These are phyloP conservation scores for Didymella pomorum DNA, from an alignment of 2,329 filamentous ascomycete species.

Conservation along the genomic window DNA sequence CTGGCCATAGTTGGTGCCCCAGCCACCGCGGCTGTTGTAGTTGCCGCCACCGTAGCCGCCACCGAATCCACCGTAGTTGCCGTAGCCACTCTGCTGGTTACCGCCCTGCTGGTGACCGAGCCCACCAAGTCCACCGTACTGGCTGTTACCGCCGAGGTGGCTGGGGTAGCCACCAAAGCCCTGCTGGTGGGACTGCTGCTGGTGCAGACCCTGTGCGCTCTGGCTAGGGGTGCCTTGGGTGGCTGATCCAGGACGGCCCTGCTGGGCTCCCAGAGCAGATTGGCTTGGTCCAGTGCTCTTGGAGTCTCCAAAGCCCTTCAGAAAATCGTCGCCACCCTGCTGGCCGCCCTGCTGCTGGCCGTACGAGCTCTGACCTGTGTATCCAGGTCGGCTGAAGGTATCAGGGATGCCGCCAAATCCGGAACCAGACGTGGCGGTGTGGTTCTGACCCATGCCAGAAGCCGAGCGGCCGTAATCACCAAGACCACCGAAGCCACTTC, in stretches of 20 bases:
- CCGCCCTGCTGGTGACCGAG: constrained; percentile 59
- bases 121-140: constrained; percentile 63
- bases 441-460: constrained; percentile 65
- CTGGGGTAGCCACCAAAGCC: constrained; percentile 65
- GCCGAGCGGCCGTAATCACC: constrained; percentile 68
- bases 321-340: constrained; percentile 60
- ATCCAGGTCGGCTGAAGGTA: constrained; percentile 67
- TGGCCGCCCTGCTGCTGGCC: constrained; percentile 61
- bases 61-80: constrained; percentile 53
- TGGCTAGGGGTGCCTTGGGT: constrained; percentile 66
- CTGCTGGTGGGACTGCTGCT: constrained; percentile 65
- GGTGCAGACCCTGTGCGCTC: constrained; percentile 61
- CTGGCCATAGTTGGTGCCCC: constrained; percentile 59
- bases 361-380: constrained; percentile 59
- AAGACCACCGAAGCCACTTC: constrained; percentile 59
- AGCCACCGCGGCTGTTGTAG: constrained; percentile 56
- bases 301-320: constrained; percentile 66
- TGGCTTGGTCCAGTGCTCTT: constrained; percentile 67
- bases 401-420: constrained; percentile 64
- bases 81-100: constrained; percentile 56
- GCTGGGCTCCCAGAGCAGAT: constrained; percentile 64
- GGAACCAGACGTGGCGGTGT: constrained; percentile 58
- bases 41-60: constrained; percentile 51
- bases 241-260: constrained; percentile 69
- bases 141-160: constrained; percentile 56